These are phyloP conservation scores for Raphidocelis subcapitata DNA, from an alignment of 139 green algal species.

Conservation along the genomic window DNA sequence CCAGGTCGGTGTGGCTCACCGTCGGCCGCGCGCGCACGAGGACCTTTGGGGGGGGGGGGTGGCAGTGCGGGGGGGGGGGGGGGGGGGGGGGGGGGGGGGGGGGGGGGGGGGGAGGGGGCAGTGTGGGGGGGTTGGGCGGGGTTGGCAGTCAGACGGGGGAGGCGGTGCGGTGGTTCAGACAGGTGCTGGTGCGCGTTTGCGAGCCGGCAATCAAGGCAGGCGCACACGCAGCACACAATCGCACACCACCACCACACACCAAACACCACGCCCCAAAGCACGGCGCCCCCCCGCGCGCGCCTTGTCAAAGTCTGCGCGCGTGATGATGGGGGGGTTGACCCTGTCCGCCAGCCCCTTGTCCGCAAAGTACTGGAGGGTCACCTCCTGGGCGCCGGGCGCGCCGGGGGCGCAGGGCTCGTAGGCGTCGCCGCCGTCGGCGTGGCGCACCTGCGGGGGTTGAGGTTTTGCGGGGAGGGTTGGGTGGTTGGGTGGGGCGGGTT, in stretches of 20 bases:
- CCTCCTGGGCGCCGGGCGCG: constrained; percentile 61
- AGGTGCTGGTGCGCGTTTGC: too few relatives aligned
- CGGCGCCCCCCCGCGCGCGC: background rate
- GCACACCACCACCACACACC: background rate
- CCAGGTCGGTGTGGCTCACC: constrained; percentile 85
- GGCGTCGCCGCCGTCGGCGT: constrained; percentile 3
- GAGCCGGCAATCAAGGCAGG: too few relatives aligned
- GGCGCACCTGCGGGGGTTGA: constrained; percentile 10
- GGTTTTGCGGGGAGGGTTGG: too few relatives aligned
- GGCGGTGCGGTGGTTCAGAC: too few relatives aligned
- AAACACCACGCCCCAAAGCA: too few relatives aligned
- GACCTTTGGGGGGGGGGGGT: constrained; percentile 28
- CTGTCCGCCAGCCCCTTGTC: constrained; percentile 71
- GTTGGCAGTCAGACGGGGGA: too few relatives aligned
- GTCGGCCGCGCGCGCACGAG: constrained; percentile 88
- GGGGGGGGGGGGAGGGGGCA: too few relatives aligned
- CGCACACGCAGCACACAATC: too few relatives aligned
- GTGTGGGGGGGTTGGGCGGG: too few relatives aligned
- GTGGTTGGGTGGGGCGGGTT: too few relatives aligned
- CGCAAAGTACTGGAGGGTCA: constrained; percentile 73
- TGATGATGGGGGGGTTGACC: constrained; percentile 33
- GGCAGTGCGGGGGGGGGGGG: background rate
- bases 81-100: too few relatives aligned
- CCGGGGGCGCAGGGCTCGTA: constrained; percentile 81
- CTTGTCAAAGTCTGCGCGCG: constrained; percentile 34